Evolutionary conservation across 768 basidiomycete species (phyloP), one percentile per base, ranked within the genome.

Genomic region (Rhodotorula graminis): DNA sequence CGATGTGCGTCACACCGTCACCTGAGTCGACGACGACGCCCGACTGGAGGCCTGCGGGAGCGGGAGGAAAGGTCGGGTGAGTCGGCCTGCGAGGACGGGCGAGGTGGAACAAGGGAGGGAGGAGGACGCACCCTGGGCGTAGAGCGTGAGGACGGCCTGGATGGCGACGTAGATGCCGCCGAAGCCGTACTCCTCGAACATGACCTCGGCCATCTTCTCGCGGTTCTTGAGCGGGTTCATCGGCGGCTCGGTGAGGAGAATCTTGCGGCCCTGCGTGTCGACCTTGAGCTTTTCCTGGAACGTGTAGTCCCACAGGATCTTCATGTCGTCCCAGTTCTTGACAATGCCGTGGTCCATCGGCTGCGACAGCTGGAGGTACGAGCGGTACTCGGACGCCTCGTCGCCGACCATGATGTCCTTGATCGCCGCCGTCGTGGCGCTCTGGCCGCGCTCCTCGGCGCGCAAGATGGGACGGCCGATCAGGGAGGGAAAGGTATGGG

Each of bases 311-410:
- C 96, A 99, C 27, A 98, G 85, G 78, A 92, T 87, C 80, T 89
- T 89, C 96, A 98, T 99, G 82, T 99, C 96, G 80, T 93, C 92
- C 96, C 96, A 99, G 82, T 98, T 97, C 77, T 90, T 89, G 60
- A 99, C 89, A 82, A 99, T 97, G 55, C 96, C 96, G 81, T 99
- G 96, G 81, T 99, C 96, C 91, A 99, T 93, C 3, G 96, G 96
- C 79, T 98, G 96, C 0, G 93, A 92, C 49, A 99, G 86, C 82
- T 98, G 94, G 53, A 99, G 88, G 83, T 90, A 97, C 80, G 91
- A 94, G 61, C 96, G 89, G 82, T 92, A 89, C 82, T 89, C 86
- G 23, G 91, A 91, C 37, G 96, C 96, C 80, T 96, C 92, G 84
- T 98, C 95, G 73, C 96, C 96, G 81, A 97, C 84, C 93, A 98